Conservation (phyloP, 371 early-diverging fungal species). For the Mucor circinelloides region DNA sequence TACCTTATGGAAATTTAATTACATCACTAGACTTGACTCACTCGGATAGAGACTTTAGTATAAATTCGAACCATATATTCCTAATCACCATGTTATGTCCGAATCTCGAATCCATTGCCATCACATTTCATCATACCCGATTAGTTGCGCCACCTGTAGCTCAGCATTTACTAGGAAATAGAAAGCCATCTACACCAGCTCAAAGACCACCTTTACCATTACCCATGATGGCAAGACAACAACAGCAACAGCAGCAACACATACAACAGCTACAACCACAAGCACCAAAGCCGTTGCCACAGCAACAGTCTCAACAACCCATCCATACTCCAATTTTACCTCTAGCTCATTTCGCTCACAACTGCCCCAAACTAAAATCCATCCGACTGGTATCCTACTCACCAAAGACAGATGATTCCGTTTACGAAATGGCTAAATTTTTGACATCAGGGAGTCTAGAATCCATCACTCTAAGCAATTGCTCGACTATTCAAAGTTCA, state of each 20-base stretch:
- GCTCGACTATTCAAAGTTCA: slow-evolving; percentile 45
- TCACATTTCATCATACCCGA: slow-evolving; percentile 45
- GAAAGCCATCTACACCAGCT: slow-evolving; percentile 5
- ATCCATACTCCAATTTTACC: slow-evolving; percentile 34
- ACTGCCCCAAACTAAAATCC: slow-evolving; percentile 39
- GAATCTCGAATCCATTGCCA: slow-evolving; percentile 38
- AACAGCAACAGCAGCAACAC: slow-evolving; percentile 8
- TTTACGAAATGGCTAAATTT: slow-evolving; percentile 55
- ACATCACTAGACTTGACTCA: slow-evolving; percentile 41
- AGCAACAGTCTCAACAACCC: background rate
- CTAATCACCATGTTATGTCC: slow-evolving; percentile 43
- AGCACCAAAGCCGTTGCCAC: background rate
- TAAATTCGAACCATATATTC: slow-evolving; percentile 40
- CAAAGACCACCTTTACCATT: slow-evolving; percentile 3
- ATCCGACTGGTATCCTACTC: slow-evolving; percentile 44
- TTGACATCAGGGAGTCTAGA: slow-evolving; percentile 36
- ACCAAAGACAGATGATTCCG: slow-evolving; percentile 51
- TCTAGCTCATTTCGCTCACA: slow-evolving; percentile 47
- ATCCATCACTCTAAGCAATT: slow-evolving; percentile 34
- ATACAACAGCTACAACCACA: slow-evolving; percentile 12
- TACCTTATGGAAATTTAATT: slow-evolving; percentile 38
- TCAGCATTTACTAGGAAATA: slow-evolving; percentile 1
- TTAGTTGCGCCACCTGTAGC: slow-evolving; percentile 32
- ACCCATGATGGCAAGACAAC: slow-evolving; percentile 13
- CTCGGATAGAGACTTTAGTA: slow-evolving; percentile 40